A percentile compares a stretch with the other conserved stretches of the same genome.
Conservation (phyloP, 2,329 filamentous ascomycete species). For the Hypoxylon sp. region DNA sequence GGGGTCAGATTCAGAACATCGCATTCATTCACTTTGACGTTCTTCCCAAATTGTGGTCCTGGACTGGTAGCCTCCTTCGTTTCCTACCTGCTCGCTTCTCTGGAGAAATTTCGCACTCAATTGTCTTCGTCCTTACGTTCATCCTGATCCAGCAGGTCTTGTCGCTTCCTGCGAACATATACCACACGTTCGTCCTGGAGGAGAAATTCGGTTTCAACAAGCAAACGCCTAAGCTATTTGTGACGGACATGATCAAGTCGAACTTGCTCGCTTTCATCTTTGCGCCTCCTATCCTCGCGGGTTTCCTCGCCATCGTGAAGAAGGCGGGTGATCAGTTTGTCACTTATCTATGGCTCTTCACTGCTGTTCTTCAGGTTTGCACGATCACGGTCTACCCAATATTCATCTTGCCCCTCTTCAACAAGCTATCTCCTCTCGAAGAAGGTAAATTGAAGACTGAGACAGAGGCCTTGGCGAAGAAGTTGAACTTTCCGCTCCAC, state of each 20-base stretch:
- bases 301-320: conserved; percentile 93
- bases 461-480: conserved; percentile 86
- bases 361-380: conserved; percentile 89
- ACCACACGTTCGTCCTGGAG: conserved; percentile 95
- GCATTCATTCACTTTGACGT: conserved; percentile 92
- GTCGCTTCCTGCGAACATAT: conserved; percentile 85
- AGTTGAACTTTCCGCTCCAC: conserved; percentile 90
- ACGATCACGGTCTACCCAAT: conserved; percentile 98
- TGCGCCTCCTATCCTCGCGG: conserved; percentile 89
- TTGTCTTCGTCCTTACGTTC: conserved; percentile 92
- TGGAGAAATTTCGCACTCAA: conserved; percentile 93
- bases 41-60: conserved; percentile 89
- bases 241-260: conserved; percentile 92
- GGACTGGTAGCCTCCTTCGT: conserved; percentile 80
- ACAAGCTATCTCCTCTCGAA: conserved; percentile 94
- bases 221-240: conserved; percentile 89
- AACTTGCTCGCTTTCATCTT: conserved; percentile 85
- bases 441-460: conserved; percentile 88
- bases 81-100: conserved; percentile 84
- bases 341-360: conserved; percentile 97
- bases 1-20: conserved; percentile 88
- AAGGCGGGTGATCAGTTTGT: conserved; percentile 96
- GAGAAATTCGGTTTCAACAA: conserved; percentile 99
- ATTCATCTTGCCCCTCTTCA: conserved; percentile 94
- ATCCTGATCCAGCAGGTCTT: conserved; percentile 85